phyloP scores from a whole-genome alignment of 1,139 yeast species.

The Taphrina sp. region DNA sequence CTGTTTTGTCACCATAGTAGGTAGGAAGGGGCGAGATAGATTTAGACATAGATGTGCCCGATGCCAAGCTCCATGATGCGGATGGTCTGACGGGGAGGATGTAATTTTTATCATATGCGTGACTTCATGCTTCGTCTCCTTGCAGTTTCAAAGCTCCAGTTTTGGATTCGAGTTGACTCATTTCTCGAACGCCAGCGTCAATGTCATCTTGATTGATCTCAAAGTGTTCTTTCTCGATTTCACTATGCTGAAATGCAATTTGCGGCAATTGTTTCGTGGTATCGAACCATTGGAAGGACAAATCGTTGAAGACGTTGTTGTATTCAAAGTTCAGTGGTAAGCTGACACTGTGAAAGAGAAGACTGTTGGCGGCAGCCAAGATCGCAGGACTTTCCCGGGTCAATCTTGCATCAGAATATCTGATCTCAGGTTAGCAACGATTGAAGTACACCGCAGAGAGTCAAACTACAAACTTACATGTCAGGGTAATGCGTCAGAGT shows the following conservation, averaged over 20 bases:
- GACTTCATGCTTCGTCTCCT: too few relatives aligned
- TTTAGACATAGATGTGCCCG: too few relatives aligned
- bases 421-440: too few relatives aligned
- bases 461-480: not conserved
- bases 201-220: slow-evolving; percentile 23
- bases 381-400: slow-evolving; percentile 21
- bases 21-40: too few relatives aligned
- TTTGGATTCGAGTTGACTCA: not conserved
- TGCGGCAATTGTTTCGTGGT: not conserved
- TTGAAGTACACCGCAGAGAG: not conserved
- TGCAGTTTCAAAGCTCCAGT: not conserved
- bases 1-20: too few relatives aligned
- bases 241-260: slow-evolving; percentile 7
- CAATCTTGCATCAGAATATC: slow-evolving; percentile 15
- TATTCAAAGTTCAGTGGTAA: slow-evolving; percentile 23
- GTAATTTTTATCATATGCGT: too few relatives aligned
- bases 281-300: slow-evolving; percentile 25
- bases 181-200: too few relatives aligned
- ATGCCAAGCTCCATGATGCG: too few relatives aligned
- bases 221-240: slow-evolving; percentile 25
- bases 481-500: slow-evolving; percentile 20
- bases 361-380: not conserved
- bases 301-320: slow-evolving; percentile 28
- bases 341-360: not conserved
- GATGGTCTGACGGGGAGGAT: too few relatives aligned